phyloP scores from a whole-genome alignment of 225 moss, liverwort and hornwort species.

The Ulota crispa region DNA sequence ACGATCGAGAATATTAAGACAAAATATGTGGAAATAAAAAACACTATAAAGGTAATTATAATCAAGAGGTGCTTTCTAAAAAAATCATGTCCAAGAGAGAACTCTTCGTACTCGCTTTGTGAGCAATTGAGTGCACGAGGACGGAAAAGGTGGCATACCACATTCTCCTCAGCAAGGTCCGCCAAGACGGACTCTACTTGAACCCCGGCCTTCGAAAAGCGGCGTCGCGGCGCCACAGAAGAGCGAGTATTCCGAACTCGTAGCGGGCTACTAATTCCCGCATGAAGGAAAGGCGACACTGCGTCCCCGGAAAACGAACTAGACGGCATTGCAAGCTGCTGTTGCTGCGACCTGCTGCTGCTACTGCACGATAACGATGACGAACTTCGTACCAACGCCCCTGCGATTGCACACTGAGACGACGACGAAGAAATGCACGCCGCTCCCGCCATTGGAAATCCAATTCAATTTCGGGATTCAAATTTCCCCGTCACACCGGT shows the following conservation, averaged over 20 bases:
- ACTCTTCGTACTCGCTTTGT: background rate
- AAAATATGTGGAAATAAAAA: background rate
- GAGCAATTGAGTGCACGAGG: background rate
- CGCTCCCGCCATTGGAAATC: slow-evolving; percentile 21
- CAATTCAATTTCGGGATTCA: background rate
- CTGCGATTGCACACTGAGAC: slow-evolving; percentile 17
- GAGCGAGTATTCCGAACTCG: slow-evolving; percentile 4
- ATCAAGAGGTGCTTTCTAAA: background rate
- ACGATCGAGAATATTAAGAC: background rate
- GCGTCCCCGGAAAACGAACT: slow-evolving; percentile 43
- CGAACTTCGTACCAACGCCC: background rate
- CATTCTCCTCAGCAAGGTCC: slow-evolving; percentile 49
- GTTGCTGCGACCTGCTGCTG: slow-evolving; percentile 22
- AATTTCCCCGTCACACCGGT: background rate
- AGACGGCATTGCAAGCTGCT: slow-evolving; percentile 40
- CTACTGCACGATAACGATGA: slow-evolving; percentile 1
- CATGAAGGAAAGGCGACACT: slow-evolving; percentile 31
- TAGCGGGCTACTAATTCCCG: slow-evolving; percentile 39
- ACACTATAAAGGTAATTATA: background rate
- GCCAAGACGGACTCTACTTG: slow-evolving; percentile 51
- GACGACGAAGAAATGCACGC: slow-evolving; percentile 38
- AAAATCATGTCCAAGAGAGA: background rate
- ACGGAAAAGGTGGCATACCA: slow-evolving; percentile 21
- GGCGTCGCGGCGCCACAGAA: background rate
- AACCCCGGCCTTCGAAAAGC: slow-evolving; percentile 20